phyloP scores from a whole-genome alignment of 208 protist genomes.

The Novymonas esmeraldas region DNA sequence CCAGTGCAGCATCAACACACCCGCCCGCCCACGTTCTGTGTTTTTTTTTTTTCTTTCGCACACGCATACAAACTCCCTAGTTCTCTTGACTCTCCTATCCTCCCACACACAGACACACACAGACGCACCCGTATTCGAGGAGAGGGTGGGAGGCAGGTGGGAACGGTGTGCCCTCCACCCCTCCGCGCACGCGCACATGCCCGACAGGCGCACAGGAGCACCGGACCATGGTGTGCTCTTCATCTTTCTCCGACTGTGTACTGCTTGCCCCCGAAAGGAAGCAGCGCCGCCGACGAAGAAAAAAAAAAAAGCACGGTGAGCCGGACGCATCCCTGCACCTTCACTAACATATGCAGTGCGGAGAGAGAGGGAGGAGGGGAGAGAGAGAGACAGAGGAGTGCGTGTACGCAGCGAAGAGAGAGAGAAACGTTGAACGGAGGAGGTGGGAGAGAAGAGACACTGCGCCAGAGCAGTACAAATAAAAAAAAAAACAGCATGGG shows the following conservation, averaged over 20 bases:
- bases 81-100: too few species aligned
- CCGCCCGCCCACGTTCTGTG: too few species aligned
- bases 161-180: too few species aligned
- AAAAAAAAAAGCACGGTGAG: background rate
- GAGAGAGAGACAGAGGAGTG: background rate
- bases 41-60: background rate
- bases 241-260: too few species aligned
- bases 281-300: background rate
- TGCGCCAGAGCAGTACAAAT: background rate
- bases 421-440: background rate
- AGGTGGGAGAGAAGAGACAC: background rate
- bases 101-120: background rate
- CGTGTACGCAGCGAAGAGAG: slow-evolving; percentile 8
- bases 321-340: background rate
- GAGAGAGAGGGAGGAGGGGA: background rate
- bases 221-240: too few species aligned
- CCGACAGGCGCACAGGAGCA: too few species aligned
- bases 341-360: background rate
- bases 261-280: too few species aligned
- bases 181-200: too few species aligned
- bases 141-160: too few species aligned
- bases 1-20: too few species aligned
- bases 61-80: background rate
- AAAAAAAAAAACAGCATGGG: background rate
- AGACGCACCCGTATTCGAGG: too few species aligned